These are phyloP conservation scores for Neoascochyta sp. DNA, from an alignment of 2,329 filamentous ascomycete genomes.

Conservation along the genomic window DNA sequence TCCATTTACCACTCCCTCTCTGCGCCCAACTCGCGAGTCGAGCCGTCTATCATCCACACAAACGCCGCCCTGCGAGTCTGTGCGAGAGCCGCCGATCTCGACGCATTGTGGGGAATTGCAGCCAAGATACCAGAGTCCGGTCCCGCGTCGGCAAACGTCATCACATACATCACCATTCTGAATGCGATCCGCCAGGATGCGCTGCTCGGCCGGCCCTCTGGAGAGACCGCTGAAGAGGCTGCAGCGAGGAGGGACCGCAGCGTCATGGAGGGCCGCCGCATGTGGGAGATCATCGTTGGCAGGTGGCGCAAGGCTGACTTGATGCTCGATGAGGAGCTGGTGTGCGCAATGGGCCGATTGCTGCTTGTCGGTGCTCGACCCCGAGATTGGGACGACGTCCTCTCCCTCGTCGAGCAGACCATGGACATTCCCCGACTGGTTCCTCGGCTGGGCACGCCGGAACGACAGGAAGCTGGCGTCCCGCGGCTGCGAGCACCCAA, in stretches of 20 bases:
- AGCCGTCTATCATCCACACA: conserved; percentile 74
- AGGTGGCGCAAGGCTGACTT: conserved; percentile 71
- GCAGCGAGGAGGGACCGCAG: conserved; percentile 40
- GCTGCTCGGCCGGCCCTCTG: conserved; percentile 23
- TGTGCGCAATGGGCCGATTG: conserved; percentile 75
- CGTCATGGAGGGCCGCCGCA: conserved; percentile 63
- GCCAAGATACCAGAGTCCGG: conserved; percentile 66
- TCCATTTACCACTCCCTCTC: conserved; percentile 74
- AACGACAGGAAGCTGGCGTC: conserved; percentile 21
- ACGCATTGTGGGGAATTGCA: conserved; percentile 73
- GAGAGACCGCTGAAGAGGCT: conserved; percentile 26
- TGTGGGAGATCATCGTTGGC: conserved; percentile 78
- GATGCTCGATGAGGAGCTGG: conserved; percentile 71
- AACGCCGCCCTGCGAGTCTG: conserved; percentile 88
- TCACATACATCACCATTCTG: conserved; percentile 80
- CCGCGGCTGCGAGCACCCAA: conserved; percentile 37
- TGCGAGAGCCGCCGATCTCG: conserved; percentile 68
- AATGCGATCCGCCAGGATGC: conserved; percentile 59
- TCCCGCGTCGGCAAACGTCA: conserved; percentile 59
- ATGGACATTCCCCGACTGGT: conserved; percentile 66
- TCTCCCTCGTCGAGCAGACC: conserved; percentile 75
- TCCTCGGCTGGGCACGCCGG: conserved; percentile 34
- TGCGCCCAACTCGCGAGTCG: conserved; percentile 58
- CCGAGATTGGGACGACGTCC: conserved; percentile 65
- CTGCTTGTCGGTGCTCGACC: conserved; percentile 62